Conservation (phyloP, 2,329 filamentous ascomycete species). For the Pyrenophora graminea region DNA sequence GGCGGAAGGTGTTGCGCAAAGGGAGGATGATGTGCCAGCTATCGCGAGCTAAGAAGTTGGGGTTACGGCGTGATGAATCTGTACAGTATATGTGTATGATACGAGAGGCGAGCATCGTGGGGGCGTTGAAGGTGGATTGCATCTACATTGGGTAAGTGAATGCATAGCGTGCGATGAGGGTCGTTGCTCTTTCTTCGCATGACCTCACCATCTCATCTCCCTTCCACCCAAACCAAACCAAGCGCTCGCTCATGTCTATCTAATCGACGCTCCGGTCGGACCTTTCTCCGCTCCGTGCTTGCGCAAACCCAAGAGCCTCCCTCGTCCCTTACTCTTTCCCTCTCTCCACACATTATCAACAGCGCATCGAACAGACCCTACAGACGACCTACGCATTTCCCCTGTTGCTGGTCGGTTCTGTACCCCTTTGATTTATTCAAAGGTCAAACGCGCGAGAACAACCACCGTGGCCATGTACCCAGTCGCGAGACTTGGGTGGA, state of each 20-base stretch:
- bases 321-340: background rate
- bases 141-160: slow-evolving; percentile 16
- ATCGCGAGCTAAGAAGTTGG: slow-evolving; percentile 6
- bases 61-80: slow-evolving; percentile 3
- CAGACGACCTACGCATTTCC: slow-evolving; percentile 26
- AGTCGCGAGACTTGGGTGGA: slow-evolving; percentile 19
- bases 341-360: slow-evolving; percentile 11
- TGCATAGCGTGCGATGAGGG: slow-evolving; percentile 11
- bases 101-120: slow-evolving; percentile 19
- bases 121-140: slow-evolving; percentile 1
- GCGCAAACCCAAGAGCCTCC: background rate
- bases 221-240: background rate
- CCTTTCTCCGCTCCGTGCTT: background rate
- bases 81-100: slow-evolving; percentile 22
- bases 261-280: background rate
- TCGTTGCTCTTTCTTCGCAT: slow-evolving; percentile 5
- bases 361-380: slow-evolving; percentile 39
- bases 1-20: slow-evolving; percentile 22
- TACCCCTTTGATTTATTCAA: slow-evolving; percentile 2
- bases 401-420: slow-evolving; percentile 33
- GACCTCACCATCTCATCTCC: slow-evolving; percentile 1
- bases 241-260: background rate
- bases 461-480: slow-evolving; percentile 17
- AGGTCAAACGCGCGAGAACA: slow-evolving; percentile 30
- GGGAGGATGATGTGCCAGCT: slow-evolving; percentile 22